Conservation (phyloP, 1,139 yeast species). For the Yamadazyma pseudoaaseri region DNA sequence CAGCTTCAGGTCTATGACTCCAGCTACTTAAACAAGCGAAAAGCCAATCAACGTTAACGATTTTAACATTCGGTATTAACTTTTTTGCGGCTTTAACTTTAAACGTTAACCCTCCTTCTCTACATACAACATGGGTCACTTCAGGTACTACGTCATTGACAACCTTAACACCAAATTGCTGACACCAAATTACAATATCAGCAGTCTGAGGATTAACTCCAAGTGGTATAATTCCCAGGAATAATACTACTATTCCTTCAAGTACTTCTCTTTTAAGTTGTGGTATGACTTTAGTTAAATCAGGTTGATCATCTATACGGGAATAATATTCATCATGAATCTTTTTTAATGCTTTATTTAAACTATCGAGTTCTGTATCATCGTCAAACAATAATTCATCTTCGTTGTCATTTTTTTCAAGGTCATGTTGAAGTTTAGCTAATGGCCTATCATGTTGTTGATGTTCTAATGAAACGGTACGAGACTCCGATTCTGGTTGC, state of each 20-base stretch:
- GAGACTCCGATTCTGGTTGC: slow-evolving; percentile 26
- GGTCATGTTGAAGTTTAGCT: slow-evolving; percentile 75
- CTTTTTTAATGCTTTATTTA: slow-evolving; percentile 60
- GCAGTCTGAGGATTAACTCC: slow-evolving; percentile 69
- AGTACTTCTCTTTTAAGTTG: slow-evolving; percentile 66
- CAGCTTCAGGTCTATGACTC: slow-evolving; percentile 65
- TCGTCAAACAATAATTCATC: slow-evolving; percentile 67
- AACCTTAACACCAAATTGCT: slow-evolving; percentile 87
- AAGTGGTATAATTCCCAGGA: slow-evolving; percentile 84
- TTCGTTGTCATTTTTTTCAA: slow-evolving; percentile 42
- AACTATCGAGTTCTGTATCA: slow-evolving; percentile 67
- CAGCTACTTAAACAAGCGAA: slow-evolving; percentile 82
- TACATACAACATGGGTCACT: slow-evolving; percentile 88
- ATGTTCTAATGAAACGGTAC: slow-evolving; percentile 59
- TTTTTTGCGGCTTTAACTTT: slow-evolving; percentile 76
- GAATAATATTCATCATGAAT: slow-evolving; percentile 70
- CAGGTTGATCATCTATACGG: slow-evolving; percentile 50
- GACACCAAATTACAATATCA: slow-evolving; percentile 90
- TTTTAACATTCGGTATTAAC: slow-evolving; percentile 63
- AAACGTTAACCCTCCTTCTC: slow-evolving; percentile 53
- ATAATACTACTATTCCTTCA: slow-evolving; percentile 66
- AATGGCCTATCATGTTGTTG: slow-evolving; percentile 77
- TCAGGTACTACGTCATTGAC: slow-evolving; percentile 68
- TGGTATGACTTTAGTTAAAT: slow-evolving; percentile 69
- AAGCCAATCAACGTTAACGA: slow-evolving; percentile 93